A percentile compares a stretch with the other conserved stretches of the same genome.
phyloP scores from a whole-genome alignment of 1,284 basidiomycete species.

The Cerrena zonata region DNA sequence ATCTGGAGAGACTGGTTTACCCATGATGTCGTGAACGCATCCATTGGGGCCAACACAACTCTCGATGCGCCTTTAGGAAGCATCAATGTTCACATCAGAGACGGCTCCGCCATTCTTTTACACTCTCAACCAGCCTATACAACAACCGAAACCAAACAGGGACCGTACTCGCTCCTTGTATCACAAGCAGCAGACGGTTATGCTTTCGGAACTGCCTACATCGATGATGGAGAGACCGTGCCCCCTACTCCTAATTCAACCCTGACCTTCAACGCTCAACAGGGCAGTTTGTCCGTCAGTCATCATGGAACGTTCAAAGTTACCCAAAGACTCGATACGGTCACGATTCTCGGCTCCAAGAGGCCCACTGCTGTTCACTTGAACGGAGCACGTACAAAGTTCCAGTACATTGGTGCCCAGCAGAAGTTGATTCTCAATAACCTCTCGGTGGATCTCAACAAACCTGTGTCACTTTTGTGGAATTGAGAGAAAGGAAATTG shows the following conservation, averaged over 20 bases:
- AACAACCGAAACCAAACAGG: conserved; percentile 47
- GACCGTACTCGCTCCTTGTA: conserved; percentile 51
- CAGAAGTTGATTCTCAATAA: conserved; percentile 17
- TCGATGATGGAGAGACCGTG: conserved; percentile 59
- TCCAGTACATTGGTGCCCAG: conserved; percentile 16
- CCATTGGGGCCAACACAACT: conserved; percentile 35
- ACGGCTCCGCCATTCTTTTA: conserved; percentile 51
- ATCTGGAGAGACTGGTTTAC: conserved; percentile 76
- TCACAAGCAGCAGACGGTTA: conserved; percentile 39
- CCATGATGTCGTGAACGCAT: conserved; percentile 44
- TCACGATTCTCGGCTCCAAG: conserved; percentile 31
- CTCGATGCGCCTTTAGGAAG: conserved; percentile 56
- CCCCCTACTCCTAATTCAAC: conserved; percentile 44
- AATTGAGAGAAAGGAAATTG: too few relatives aligned
- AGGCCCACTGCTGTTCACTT: conserved; percentile 12
- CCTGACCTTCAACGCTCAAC: conserved; percentile 34
- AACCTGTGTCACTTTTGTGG: conserved; percentile 13
- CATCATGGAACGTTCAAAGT: conserved; percentile 31
- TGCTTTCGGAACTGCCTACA: conserved; percentile 51
- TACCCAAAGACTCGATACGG: conserved; percentile 24
- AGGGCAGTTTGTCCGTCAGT: conserved; percentile 30
- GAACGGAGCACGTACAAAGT: conserved; percentile 11
- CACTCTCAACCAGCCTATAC: conserved; percentile 54
- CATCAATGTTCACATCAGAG: conserved; percentile 65
- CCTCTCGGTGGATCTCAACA: conserved; percentile 20